These are phyloP conservation scores for Xylariaceae sp. DNA, from an alignment of 2,329 filamentous ascomycete genomes.

Conservation along the genomic window DNA sequence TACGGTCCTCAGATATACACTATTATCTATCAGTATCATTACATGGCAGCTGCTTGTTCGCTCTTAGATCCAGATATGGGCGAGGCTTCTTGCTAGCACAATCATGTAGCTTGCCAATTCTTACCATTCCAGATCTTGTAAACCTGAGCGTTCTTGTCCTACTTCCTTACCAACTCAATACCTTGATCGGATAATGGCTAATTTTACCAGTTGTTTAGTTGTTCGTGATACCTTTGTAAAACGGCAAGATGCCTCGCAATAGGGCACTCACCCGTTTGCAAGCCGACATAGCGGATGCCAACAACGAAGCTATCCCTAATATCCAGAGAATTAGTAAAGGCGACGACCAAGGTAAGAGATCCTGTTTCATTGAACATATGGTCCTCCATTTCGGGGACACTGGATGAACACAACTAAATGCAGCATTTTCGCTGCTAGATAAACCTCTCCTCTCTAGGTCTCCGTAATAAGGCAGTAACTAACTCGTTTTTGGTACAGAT, in stretches of 20 bases:
- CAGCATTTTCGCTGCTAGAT: not conserved
- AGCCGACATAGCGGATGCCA: conserved; percentile 34
- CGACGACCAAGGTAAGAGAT: conserved; percentile 61
- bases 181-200: too few species aligned
- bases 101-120: too few species aligned
- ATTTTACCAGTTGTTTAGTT: not conserved
- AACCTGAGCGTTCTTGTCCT: not conserved
- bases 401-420: too few species aligned
- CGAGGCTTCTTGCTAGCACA: too few species aligned
- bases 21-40: too few species aligned
- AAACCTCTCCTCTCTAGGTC: not conserved
- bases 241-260: conserved; percentile 30
- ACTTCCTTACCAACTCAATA: too few species aligned
- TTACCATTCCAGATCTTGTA: too few species aligned
- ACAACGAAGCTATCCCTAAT: conserved; percentile 24
- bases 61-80: too few species aligned
- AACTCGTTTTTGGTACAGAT: conserved; percentile 47
- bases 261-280: conserved; percentile 29
- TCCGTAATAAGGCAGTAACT: not conserved
- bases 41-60: too few species aligned
- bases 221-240: not conserved
- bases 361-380: not conserved
- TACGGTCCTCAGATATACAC: too few species aligned
- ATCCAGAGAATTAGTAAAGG: conserved; percentile 64
- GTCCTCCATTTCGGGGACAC: not conserved